phyloP scores from a whole-genome alignment of 371 early-diverging fungal genomes.

The Apophysomyces sp. region DNA sequence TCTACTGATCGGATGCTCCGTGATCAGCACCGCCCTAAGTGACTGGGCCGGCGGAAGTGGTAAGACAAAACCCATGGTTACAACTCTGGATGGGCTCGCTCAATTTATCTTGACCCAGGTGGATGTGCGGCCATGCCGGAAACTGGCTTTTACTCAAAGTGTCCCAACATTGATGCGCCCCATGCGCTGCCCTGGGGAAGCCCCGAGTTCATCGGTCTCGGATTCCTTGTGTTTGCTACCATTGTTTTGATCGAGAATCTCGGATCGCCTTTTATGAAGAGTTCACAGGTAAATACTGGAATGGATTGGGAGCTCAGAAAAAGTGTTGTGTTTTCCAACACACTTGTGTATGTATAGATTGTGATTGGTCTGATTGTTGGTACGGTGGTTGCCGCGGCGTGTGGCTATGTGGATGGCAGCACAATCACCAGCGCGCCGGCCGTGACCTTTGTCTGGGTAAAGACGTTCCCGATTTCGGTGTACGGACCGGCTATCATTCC shows the following conservation, averaged over 20 bases:
- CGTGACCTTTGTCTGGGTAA: constrained; percentile 59
- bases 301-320: neutral
- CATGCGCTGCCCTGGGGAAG: constrained; percentile 64
- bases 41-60: constrained; percentile 65
- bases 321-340: neutral
- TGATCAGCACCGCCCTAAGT: constrained; percentile 51
- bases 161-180: constrained; percentile 56
- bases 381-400: constrained; percentile 58
- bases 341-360: constrained; percentile 23
- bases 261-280: constrained; percentile 68
- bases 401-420: constrained; percentile 53
- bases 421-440: constrained; percentile 54
- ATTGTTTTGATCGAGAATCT: constrained; percentile 64
- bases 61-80: too few species aligned
- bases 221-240: constrained; percentile 57
- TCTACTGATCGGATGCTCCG: constrained; percentile 57
- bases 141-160: constrained; percentile 52
- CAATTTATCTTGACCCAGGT: too few species aligned
- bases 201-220: constrained; percentile 61
- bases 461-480: constrained; percentile 55
- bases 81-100: too few species aligned
- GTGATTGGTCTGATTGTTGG: constrained; percentile 64
- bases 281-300: constrained; percentile 36
- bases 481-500: constrained; percentile 71
- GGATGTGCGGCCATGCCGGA: constrained; percentile 39